Base-by-base conservation (phyloP, 1,284 basidiomycete species). In the Fomitiporia mediterranea region DNA sequence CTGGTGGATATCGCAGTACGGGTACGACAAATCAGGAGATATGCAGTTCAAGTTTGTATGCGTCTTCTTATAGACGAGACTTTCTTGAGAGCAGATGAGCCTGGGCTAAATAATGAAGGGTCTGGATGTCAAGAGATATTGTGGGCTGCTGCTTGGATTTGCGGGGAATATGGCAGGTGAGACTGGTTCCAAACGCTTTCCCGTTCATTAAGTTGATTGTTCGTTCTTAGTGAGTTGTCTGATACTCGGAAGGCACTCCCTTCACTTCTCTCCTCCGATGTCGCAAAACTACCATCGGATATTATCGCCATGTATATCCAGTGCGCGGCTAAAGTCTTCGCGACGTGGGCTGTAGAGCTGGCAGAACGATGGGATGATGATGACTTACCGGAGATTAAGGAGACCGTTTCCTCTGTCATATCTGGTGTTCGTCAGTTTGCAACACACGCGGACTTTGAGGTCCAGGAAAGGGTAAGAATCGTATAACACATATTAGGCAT, bases 101-200 rank as follows among this genome's bases (percentile, higher is more conserved):
- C 65, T 15, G 70, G 67, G 6, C 66, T 75, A 44, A 83, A 81
- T 65, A 80, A 80, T 6, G 72, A 74, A 23, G 83, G 83, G 4
- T 79, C 83, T 61, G 76, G 82, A 56, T 92, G 89, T 64, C 80
- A 84, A 1, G 91, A 95, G 62, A 80, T 96, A 6, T 72, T 98
- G 1, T 91, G 89, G 77, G 95, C 94, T 1, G 94, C 93, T 4
- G 92, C 93, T 1, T 98, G 91, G 89, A 90, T 98, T 61, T 93
- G 91, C 63, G 95, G 95, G 25, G 97, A 99, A 70, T 94, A 94
- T 68, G 86, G 89, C 77, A 77, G 82, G 86, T 86, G 58, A 62
- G 87, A 23, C 2, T 58, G 27, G 49, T 49, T 23, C 47, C n/a
- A n/a, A n/a, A n/a, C n/a, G 23, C 37, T 43, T 19, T 38, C 40